phyloP scores from a whole-genome alignment of 108 stramenopile species.

The Mediolabrus comicus region DNA sequence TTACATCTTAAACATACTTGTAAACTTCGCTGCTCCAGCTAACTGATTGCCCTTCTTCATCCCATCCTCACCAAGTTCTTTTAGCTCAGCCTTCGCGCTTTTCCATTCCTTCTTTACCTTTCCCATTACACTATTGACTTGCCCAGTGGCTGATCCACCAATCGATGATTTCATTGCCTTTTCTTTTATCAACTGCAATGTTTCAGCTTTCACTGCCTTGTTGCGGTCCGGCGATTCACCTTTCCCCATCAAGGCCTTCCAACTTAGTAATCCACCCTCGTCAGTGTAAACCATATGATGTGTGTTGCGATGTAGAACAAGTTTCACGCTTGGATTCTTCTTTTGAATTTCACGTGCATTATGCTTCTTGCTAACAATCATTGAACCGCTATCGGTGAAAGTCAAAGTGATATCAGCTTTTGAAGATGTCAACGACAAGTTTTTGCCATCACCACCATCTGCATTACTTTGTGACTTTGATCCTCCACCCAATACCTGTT shows the following conservation, averaged over 20 bases:
- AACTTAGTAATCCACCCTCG: conserved; percentile 20
- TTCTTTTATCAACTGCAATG: conserved; percentile 28
- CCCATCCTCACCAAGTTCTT: conserved; percentile 11
- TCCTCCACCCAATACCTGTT: not conserved
- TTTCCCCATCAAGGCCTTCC: conserved; percentile 29
- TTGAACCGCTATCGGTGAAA: conserved; percentile 21
- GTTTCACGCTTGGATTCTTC: conserved; percentile 24
- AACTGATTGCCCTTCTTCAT: conserved; percentile 7
- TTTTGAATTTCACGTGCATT: conserved; percentile 32
- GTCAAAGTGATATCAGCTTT: conserved; percentile 33
- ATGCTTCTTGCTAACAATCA: conserved; percentile 17
- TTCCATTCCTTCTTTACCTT: conserved; percentile 11
- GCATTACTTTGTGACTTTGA: not conserved
- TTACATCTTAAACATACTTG: not conserved
- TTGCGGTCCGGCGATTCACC: conserved; percentile 24
- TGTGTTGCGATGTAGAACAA: conserved; percentile 29
- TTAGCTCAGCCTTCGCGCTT: not conserved
- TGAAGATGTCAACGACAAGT: conserved; percentile 19
- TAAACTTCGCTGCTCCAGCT: conserved; percentile 14
- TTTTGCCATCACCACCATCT: not conserved
- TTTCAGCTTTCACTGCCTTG: conserved; percentile 16
- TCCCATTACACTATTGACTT: not conserved
- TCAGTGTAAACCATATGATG: conserved; percentile 34
- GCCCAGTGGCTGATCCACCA: conserved; percentile 8
- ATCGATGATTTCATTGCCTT: not conserved